Base-by-base conservation (phyloP, 768 basidiomycete species). In the Pleurotus cornucopiae region DNA sequence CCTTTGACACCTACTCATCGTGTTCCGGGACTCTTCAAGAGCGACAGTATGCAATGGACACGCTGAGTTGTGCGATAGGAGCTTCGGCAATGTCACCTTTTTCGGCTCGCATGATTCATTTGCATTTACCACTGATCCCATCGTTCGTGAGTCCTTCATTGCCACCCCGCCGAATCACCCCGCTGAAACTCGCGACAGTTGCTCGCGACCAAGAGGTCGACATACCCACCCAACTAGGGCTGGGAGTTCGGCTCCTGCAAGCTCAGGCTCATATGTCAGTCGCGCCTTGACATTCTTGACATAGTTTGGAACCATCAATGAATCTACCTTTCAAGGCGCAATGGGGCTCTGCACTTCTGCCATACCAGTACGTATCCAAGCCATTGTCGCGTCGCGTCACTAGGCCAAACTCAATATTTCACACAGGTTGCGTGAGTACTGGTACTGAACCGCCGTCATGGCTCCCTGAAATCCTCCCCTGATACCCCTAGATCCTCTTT, bases 1-100 rank as follows among this genome's bases (percentile, higher is more conserved):
- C 5, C 4, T 44, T 44, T 4, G 9, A 4, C 7, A 2, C 3
- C 12, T 13, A 12, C 16, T 41, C 40, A 41, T 41, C 40, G 4
- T 16, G 40, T 6, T 6, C 40, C 4, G 40, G 40, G 13, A 44
- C 13, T 6, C 2, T 6, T 53, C 20, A 39, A 77, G 75, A 56
- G 73, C 77, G 5, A 74, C 71, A 0, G 72, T 80, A 5, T 89
- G 86, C 68, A 89, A 89, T 64, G 86, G 86, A 0, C 79, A 78
- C 46, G 72, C 84, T 0, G 84, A 86, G 60, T 70, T 88, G 2
- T 89, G 88, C 66, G 62, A 70, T 54, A 72, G 82, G 25, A 68
- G 69, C 30, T 89, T 87, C 63, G 79, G 74, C 39, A 80, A 79
- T 54, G 72, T 75, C 18, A 78, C 77, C 0, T 76, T 71, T 54